These are phyloP conservation scores for Solanum aculeatissimum DNA, from an alignment of 305 asterid genomes.

Conservation along the genomic window DNA sequence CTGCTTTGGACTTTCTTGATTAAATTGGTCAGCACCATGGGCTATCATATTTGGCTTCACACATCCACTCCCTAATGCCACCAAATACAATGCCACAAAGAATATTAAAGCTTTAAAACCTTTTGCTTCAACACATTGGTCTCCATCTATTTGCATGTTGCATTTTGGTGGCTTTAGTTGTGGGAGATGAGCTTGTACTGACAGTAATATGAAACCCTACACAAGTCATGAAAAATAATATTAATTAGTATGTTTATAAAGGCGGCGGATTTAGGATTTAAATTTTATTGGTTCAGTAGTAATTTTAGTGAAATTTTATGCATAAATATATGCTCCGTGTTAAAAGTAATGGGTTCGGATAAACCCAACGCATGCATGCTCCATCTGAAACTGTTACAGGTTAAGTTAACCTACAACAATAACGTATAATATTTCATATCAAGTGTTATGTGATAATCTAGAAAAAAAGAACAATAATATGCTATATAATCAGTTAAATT, in stretches of 20 bases:
- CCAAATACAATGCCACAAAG: slow-evolving; percentile 73
- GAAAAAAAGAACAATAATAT: not conserved
- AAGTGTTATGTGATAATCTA: not conserved
- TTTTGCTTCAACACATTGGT: slow-evolving; percentile 49
- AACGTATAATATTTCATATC: not conserved
- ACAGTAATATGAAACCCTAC: slow-evolving; percentile 73
- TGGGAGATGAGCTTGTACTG: slow-evolving; percentile 90
- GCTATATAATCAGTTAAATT: not conserved
- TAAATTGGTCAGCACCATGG: slow-evolving; percentile 89
- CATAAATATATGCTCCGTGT: not conserved
- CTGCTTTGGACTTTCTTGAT: slow-evolving; percentile 24
- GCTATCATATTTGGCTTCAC: slow-evolving; percentile 95
- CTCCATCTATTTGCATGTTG: slow-evolving; percentile 29
- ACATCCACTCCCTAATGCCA: slow-evolving; percentile 95
- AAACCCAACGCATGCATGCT: not conserved
- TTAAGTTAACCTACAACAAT: not conserved
- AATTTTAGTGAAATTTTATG: no score
- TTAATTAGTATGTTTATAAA: not conserved
- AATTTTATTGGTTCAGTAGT: not conserved
- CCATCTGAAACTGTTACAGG: not conserved
- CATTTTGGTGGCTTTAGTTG: slow-evolving; percentile 80
- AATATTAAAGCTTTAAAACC: slow-evolving; percentile 62
- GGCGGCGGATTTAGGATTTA: not conserved
- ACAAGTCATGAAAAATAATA: not conserved
- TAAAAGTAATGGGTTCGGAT: not conserved